A percentile compares a stretch with the other conserved stretches of the same genome.
Evolutionary conservation across 2,329 filamentous ascomycete genomes (phyloP).

Genomic region (Trichoderma sp.): DNA sequence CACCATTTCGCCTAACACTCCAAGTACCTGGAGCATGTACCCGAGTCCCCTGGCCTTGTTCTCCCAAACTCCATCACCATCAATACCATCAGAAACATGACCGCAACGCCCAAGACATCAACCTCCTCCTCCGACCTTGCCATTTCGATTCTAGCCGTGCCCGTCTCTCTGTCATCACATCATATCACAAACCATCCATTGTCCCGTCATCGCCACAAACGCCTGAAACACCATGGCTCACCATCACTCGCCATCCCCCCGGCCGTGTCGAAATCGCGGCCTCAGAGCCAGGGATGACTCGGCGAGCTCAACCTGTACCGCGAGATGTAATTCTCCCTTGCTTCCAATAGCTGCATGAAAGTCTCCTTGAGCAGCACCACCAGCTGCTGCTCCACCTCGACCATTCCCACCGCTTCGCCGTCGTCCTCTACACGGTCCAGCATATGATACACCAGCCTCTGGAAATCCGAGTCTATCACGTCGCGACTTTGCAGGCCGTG

Average conservation of each 20-base stretch:
- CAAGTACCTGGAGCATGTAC: not conserved
- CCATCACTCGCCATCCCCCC: not conserved
- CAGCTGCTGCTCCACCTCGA: not conserved
- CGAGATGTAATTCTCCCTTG: slow-evolving; percentile 9
- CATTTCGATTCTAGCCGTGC: not conserved
- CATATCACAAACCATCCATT: not conserved
- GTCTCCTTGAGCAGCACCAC: slow-evolving; percentile 10
- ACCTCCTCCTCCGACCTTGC: not conserved
- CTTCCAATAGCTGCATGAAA: slow-evolving; percentile 7
- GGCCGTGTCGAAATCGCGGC: not conserved
- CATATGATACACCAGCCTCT: slow-evolving; percentile 22
- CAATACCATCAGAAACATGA: not conserved
- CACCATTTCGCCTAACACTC: not conserved
- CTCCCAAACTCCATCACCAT: not conserved
- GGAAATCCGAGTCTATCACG: slow-evolving; percentile 21
- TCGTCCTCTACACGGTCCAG: slow-evolving; percentile 14
- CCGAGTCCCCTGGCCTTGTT: not conserved
- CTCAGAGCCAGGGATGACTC: not conserved
- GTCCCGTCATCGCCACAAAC: not conserved
- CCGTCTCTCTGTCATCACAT: not conserved
- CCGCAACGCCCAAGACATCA: not conserved
- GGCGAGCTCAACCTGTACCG: not conserved
- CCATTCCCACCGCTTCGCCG: not conserved
- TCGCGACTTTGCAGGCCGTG: not conserved
- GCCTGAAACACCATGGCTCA: not conserved